A percentile compares a stretch with the other conserved stretches of the same genome.
phyloP scores from a whole-genome alignment of 305 asterid genomes.

The Fraxinus greggii region DNA sequence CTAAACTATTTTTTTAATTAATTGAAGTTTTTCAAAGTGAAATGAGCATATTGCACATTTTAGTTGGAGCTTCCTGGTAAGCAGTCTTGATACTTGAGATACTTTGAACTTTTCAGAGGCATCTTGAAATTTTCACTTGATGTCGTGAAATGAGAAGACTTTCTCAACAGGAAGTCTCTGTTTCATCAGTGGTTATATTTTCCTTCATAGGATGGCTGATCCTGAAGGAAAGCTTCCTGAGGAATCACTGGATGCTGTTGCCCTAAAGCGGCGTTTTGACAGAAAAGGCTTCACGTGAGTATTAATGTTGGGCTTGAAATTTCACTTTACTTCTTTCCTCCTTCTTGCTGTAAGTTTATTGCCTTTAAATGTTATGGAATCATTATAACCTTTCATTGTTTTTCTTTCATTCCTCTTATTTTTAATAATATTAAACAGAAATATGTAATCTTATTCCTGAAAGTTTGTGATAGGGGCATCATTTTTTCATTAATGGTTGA shows the following conservation, averaged over 20 bases:
- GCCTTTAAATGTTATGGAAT: neutral
- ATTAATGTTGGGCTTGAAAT: neutral
- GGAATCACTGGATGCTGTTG: slow-evolving; percentile 64
- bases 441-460: neutral
- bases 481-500: neutral
- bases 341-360: neutral
- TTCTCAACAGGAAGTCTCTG: neutral
- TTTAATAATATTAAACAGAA: neutral
- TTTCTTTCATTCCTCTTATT: neutral
- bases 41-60: neutral
- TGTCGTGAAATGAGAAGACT: slow-evolving; percentile 1
- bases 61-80: neutral
- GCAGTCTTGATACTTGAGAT: neutral
- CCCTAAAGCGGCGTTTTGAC: slow-evolving; percentile 63
- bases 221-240: slow-evolving; percentile 86
- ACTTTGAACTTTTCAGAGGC: neutral
- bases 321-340: slow-evolving; percentile 6
- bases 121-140: neutral
- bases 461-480: neutral
- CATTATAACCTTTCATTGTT: neutral
- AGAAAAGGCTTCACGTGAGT: slow-evolving; percentile 92
- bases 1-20: neutral
- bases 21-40: neutral
- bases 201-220: slow-evolving; percentile 64
- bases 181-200: slow-evolving; percentile 2